Conservation (phyloP, 306 rosid genomes). For the Rosa rugosa region DNA sequence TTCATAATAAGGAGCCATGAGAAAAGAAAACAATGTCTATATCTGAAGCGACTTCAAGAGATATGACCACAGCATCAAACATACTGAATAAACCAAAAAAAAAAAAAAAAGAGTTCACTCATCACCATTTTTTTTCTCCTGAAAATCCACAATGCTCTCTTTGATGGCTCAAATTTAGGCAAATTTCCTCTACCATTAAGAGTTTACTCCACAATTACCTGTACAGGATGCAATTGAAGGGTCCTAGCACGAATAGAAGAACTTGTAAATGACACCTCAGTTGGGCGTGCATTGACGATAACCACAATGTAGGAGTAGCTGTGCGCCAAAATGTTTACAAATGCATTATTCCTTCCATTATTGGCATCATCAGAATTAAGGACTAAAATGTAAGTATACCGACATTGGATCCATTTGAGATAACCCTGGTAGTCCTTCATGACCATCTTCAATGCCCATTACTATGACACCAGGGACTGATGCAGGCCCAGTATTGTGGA, state of each 20-base stretch:
- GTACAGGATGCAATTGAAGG: constrained; percentile 81
- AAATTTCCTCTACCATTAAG: background rate
- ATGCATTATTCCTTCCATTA: constrained; percentile 6
- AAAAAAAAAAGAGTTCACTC: background rate
- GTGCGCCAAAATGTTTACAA: constrained; percentile 34
- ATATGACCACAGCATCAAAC: background rate
- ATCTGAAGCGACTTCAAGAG: background rate
- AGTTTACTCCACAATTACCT: constrained; percentile 39
- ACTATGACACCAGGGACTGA: constrained; percentile 64
- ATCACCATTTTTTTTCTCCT: background rate
- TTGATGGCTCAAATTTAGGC: background rate
- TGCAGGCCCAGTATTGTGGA: constrained; percentile 76
- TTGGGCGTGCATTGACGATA: constrained; percentile 73
- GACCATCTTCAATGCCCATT: constrained; percentile 96
- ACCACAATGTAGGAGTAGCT: constrained; percentile 75
- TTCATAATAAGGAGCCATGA: constrained; percentile 6
- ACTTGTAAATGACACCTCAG: constrained; percentile 59
- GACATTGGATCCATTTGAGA: constrained; percentile 88
- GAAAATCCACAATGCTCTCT: background rate
- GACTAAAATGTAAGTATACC: constrained; percentile 30
- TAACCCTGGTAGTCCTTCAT: constrained; percentile 65
- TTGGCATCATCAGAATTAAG: constrained; percentile 17
- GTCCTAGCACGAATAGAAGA: constrained; percentile 47
- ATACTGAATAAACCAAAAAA: background rate
- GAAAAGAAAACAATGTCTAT: background rate